phyloP scores from a whole-genome alignment of 202 grass and related monocot species.

The Zoysia matrella region DNA sequence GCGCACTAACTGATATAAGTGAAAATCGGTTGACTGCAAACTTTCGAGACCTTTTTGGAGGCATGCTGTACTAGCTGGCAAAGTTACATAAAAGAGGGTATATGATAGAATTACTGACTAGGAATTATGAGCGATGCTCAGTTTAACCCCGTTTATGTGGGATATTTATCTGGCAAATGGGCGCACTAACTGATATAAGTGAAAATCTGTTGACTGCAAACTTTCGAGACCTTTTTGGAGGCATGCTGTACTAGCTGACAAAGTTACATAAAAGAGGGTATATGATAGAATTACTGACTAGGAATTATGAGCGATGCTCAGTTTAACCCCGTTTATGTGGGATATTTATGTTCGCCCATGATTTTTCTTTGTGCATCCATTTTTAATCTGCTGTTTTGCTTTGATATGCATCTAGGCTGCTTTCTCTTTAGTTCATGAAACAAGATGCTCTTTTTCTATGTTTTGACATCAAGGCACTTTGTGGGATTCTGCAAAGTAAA shows the following conservation, averaged over 20 bases:
- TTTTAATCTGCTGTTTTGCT: constrained; percentile 10
- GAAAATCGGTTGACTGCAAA: constrained; percentile 35
- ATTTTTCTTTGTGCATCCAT: background rate
- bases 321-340: too few species aligned
- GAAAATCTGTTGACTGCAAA: too few species aligned
- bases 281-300: too few species aligned
- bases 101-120: background rate
- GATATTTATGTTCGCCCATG: too few species aligned
- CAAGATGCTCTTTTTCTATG: constrained; percentile 13
- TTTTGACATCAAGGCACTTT: background rate
- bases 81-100: constrained; percentile 30
- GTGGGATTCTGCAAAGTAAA: constrained; percentile 6
- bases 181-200: too few species aligned
- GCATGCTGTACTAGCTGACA: too few species aligned
- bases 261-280: too few species aligned
- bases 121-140: background rate
- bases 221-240: too few species aligned
- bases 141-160: background rate
- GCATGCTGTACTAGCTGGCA: constrained; percentile 31
- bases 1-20: constrained; percentile 6
- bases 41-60: constrained; percentile 43
- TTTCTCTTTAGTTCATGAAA: constrained; percentile 10
- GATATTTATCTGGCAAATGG: background rate
- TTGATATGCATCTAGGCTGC: constrained; percentile 4
- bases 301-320: too few species aligned